Evolutionary conservation across 495 filamentous ascomycete species (phyloP), one percentile per base, ranked within the genome.

Genomic region (Letharia columbiana): DNA sequence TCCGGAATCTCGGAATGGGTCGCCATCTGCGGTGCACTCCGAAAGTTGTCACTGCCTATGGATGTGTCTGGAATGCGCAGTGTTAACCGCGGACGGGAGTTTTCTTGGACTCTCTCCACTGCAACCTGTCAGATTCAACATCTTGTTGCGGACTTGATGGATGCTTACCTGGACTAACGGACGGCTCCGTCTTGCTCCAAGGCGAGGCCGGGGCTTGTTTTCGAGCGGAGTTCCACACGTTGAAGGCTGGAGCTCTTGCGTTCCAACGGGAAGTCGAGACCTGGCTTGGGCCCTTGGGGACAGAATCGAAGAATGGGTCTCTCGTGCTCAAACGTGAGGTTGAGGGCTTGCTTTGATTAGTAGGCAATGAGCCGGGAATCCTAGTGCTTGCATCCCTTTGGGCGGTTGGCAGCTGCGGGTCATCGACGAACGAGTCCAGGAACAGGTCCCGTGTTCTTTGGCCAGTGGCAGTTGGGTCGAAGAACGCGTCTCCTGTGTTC

Each of bases 231-330:
- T 8, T 20, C 54, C 33, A 57, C 20, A 33, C 17, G 37, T 3
- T 15, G 33, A 37, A n/a, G 31, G 33, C 8, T n/a, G 15, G 54
- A 8, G 33, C 31, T 37, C 54, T 57, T 35, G 54, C 54, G 31
- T 57, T 37, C 54, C 54, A 37, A 57, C 31, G 54, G 0, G 54
- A 37, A 57, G 54, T 57, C 54, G 17, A 37, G 17, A 12, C 6
- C 33, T 57, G 54, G 54, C 54, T 57, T 20, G 54, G 54, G 3
- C 54, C 54, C 33, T 37, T 57, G 2, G 54, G 54, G 4, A 57
- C 54, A 57, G 54, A 35, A 10, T 57, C 33, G 18, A 57, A 57
- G 54, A 57, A 57, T 12, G 54, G 33, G n/a, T 57, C 54, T 37
- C 33, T 57, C 6, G 33, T 20, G 15, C 17, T 33, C 33, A 37